phyloP scores from a whole-genome alignment of 495 filamentous ascomycete species.

The Penicillium cataractarum region DNA sequence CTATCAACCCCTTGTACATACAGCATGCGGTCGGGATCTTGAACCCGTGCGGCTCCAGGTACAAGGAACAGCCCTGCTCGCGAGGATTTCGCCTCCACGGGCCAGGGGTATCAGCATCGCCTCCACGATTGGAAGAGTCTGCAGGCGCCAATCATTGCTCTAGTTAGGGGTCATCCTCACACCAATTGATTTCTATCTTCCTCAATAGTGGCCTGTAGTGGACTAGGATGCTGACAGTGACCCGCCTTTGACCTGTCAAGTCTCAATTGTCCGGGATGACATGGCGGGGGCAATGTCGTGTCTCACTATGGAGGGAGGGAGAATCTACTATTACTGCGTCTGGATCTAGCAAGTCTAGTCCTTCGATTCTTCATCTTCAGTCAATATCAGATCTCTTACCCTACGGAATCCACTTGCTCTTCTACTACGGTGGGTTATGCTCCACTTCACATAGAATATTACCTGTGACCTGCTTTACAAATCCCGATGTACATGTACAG shows the following conservation, averaged over 20 bases:
- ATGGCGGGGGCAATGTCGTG: slow-evolving; percentile 14
- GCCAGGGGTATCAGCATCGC: background rate
- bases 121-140: background rate
- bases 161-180: slow-evolving; percentile 8
- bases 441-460: slow-evolving; percentile 3
- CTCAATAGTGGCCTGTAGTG: slow-evolving; percentile 26
- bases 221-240: slow-evolving; percentile 15
- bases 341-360: background rate
- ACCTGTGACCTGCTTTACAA: slow-evolving; percentile 7
- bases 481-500: slow-evolving; percentile 13
- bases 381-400: background rate
- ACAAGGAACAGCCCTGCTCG: slow-evolving; percentile 13
- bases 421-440: background rate
- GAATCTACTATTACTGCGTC: background rate
- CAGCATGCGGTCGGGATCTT: slow-evolving; percentile 7
- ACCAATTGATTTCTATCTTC: slow-evolving; percentile 20
- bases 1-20: slow-evolving; percentile 11
- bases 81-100: slow-evolving; percentile 8
- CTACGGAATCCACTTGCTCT: background rate
- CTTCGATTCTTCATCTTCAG: background rate
- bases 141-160: slow-evolving; percentile 16
- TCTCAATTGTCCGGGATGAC: slow-evolving; percentile 21
- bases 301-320: background rate
- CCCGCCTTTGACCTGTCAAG: slow-evolving; percentile 32
- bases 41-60: slow-evolving; percentile 25